Percentiles rank a stretch among this genome's conserved stretches.
phyloP scores from a whole-genome alignment of 2,329 filamentous ascomycete genomes.

The Colletotrichum tabaci region DNA sequence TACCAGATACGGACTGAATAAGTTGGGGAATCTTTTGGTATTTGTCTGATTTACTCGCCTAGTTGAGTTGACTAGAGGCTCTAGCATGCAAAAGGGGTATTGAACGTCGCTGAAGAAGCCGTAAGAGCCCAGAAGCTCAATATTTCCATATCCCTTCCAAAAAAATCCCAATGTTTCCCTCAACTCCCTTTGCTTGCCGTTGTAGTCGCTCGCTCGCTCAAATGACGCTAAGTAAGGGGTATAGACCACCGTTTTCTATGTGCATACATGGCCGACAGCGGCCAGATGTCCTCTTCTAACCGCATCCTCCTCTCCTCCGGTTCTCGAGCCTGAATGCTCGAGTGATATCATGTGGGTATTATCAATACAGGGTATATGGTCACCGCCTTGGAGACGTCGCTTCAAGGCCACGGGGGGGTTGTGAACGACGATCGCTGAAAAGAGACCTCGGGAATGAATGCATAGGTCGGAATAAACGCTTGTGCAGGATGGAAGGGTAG shows the following conservation, averaged over 20 bases:
- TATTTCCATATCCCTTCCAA: conserved; percentile 22
- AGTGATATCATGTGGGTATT: conserved; percentile 29
- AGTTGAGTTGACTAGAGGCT: conserved; percentile 8
- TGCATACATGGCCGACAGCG: conserved; percentile 29
- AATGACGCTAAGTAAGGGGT: conserved; percentile 41
- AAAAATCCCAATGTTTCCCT: conserved; percentile 17
- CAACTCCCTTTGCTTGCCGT: conserved; percentile 35
- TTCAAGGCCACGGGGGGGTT: conserved; percentile 1
- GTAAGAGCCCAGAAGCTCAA: conserved; percentile 17
- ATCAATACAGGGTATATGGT: conserved; percentile 40
- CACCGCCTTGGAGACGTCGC: conserved; percentile 19
- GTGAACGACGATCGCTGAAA: conserved; percentile 12
- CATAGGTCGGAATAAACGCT: conserved; percentile 25
- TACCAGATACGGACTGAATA: background rate
- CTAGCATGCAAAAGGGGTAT: conserved; percentile 42
- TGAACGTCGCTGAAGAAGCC: conserved; percentile 30
- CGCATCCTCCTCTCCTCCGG: conserved; percentile 6
- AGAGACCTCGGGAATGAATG: conserved; percentile 20
- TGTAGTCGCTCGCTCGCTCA: conserved; percentile 38
- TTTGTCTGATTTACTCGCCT: conserved; percentile 31
- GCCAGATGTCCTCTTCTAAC: conserved; percentile 3
- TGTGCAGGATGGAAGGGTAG: conserved; percentile 29
- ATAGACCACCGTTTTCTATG: conserved; percentile 39
- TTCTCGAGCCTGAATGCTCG: conserved; percentile 29
- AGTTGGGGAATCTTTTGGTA: conserved; percentile 1